These are phyloP conservation scores for Nannizzia gypsea DNA, from an alignment of 2,329 filamentous ascomycete genomes.

Conservation along the genomic window DNA sequence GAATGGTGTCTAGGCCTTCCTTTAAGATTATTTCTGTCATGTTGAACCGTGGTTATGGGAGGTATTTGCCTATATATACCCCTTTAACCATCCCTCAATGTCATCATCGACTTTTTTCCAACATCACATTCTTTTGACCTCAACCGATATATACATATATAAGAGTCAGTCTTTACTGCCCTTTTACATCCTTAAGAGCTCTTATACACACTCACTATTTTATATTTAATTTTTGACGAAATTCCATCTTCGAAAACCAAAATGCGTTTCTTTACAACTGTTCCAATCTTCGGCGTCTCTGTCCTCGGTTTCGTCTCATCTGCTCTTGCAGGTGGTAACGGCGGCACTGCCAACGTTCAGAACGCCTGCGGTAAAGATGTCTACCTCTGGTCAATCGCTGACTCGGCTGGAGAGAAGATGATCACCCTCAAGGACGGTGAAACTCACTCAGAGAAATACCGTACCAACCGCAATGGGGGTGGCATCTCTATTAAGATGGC, in stretches of 20 bases:
- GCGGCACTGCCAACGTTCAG: constrained; percentile 24
- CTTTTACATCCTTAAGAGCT: constrained; percentile 4
- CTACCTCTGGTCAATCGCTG: constrained; percentile 33
- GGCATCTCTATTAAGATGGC: constrained; percentile 35
- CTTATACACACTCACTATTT: constrained; percentile 5
- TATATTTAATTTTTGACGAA: background rate
- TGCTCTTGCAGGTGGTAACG: constrained; percentile 17
- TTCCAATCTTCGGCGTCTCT: constrained; percentile 24
- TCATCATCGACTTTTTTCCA: constrained; percentile 2
- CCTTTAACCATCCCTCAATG: constrained; percentile 2
- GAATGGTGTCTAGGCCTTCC: background rate
- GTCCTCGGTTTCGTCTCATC: constrained; percentile 24
- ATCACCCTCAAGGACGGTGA: constrained; percentile 26
- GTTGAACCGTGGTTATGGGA: background rate
- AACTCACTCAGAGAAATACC: constrained; percentile 26
- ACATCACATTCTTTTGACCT: constrained; percentile 9
- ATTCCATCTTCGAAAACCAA: constrained; percentile 6
- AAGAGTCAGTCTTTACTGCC: constrained; percentile 9
- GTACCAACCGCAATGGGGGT: constrained; percentile 27
- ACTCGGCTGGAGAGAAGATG: constrained; percentile 24
- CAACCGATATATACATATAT: background rate
- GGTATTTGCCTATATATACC: constrained; percentile 14
- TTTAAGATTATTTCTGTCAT: background rate
- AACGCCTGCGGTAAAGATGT: constrained; percentile 29
- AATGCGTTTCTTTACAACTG: constrained; percentile 29